Evolutionary conservation across 306 rosid genomes (phyloP).

Genomic region (Malus domestica): DNA sequence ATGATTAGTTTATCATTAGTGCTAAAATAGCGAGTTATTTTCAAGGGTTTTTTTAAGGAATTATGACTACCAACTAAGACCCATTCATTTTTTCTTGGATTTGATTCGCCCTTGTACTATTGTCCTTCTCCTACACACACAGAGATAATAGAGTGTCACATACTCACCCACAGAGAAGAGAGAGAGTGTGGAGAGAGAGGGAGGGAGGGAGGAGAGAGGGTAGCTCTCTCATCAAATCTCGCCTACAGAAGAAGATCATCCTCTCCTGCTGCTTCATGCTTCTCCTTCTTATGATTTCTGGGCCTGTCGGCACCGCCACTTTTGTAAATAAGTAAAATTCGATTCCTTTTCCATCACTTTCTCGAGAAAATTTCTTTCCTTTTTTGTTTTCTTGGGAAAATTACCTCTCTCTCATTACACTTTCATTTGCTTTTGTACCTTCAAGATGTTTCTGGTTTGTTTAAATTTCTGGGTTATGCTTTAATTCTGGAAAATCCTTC

Average conservation of each 20-base stretch:
- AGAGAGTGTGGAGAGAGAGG: neutral
- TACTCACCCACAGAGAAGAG: neutral
- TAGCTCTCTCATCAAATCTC: constrained; percentile 20
- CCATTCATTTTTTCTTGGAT: neutral
- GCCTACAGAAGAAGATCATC: neutral
- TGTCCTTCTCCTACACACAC: neutral
- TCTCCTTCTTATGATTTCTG: constrained; percentile 40
- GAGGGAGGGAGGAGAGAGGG: no score
- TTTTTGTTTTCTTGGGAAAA: constrained; percentile 2
- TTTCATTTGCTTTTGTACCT: neutral
- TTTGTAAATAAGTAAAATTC: constrained; percentile 12
- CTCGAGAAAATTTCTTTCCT: constrained; percentile 2
- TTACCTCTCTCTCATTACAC: neutral
- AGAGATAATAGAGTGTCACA: neutral
- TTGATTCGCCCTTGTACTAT: neutral
- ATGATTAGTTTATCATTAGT: neutral
- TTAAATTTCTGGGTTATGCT: neutral
- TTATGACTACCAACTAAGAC: neutral
- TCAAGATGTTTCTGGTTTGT: neutral
- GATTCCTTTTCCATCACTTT: constrained; percentile 19
- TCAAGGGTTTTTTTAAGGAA: neutral
- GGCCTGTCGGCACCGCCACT: constrained; percentile 18
- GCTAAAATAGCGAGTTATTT: neutral
- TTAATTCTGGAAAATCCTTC: neutral
- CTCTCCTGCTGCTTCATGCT: neutral